These are phyloP conservation scores for Pseudozyma hubeiensis DNA, from an alignment of 1,284 basidiomycete genomes.

Conservation along the genomic window DNA sequence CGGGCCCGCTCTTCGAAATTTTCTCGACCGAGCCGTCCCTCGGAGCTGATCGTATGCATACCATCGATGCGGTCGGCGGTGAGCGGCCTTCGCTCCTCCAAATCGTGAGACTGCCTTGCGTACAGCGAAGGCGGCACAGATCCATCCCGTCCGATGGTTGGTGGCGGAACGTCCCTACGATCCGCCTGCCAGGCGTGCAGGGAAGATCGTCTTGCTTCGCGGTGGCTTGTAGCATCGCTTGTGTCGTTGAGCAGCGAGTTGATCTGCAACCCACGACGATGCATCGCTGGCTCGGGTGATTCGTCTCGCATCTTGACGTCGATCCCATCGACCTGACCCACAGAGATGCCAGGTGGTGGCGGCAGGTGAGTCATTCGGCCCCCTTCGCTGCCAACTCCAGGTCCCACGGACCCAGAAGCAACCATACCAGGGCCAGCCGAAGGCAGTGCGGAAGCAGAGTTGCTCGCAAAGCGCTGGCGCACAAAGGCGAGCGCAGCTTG, in stretches of 20 bases:
- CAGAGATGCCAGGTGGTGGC: conserved; percentile 30
- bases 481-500: conserved; percentile 42
- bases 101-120: conserved; percentile 14
- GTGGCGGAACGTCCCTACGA: conserved; percentile 5
- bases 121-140: conserved; percentile 32
- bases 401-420: neutral
- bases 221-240: conserved; percentile 19
- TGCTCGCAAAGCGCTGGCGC: conserved; percentile 37
- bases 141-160: conserved; percentile 17
- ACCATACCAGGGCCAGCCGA: conserved; percentile 7
- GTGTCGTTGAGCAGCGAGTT: conserved; percentile 55
- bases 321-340: conserved; percentile 11
- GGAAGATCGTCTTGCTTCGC: conserved; percentile 31
- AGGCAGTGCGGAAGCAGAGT: conserved; percentile 8
- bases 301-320: conserved; percentile 31
- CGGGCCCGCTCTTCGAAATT: conserved; percentile 16
- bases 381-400: conserved; percentile 7
- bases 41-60: conserved; percentile 15
- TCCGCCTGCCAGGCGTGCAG: conserved; percentile 54
- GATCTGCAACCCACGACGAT: conserved; percentile 57
- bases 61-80: conserved; percentile 26
- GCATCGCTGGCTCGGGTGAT: conserved; percentile 25
- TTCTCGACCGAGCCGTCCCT: conserved; percentile 9
- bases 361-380: conserved; percentile 26
- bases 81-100: conserved; percentile 31